Base-by-base conservation (phyloP, 176 grass and related monocot species). In the Carex parvula region DNA sequence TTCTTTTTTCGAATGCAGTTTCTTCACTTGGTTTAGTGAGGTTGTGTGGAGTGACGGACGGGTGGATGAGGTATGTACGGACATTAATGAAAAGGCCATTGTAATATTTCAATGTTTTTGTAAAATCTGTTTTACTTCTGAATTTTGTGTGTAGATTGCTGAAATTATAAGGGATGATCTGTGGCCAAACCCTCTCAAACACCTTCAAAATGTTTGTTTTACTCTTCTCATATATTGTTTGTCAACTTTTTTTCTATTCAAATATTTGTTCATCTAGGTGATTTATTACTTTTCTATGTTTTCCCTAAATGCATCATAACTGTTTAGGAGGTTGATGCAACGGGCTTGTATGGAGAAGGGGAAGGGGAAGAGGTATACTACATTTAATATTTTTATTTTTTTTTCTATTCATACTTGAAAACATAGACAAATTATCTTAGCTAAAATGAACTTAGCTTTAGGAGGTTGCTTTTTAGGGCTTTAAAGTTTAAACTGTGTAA, bases 81-180 rank as follows among this genome's bases (percentile, higher is more conserved):
- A 82, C 5, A 67, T 50, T 41, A 46, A 64, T 65, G 12, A 82
- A 20, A 82, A 53, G 20, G 17, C 16, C 32, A 13, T 44, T 13
- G 29, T 21, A 79, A 44, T 62, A 64, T 52, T 67, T 50, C 24
- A 16, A 42, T 18, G 48, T 16, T 82, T 82, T 66, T 66, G 0
- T 48, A 6, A 42, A 15, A 48, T 63, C 16, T 42, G 8, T 74
- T 53, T 48, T 50, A 71, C 44, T 52, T 83, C 22, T 79, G 50
- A 39, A 26, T 24, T 67, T 84, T 84, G 3, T 79, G 22, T 86
- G 62, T 78, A 90, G 88, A 79, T 90, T 56, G 84, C 81, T 22
- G 84, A 84, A 72, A 81, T 90, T 16, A 73, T 90, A 68, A 87
- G 78, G 42, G 88, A 90, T 60, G 88, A 90, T 84, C 37, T 90